Conservation (phyloP, 2,329 filamentous ascomycete genomes). For the Nigrograna mackinnonii region DNA sequence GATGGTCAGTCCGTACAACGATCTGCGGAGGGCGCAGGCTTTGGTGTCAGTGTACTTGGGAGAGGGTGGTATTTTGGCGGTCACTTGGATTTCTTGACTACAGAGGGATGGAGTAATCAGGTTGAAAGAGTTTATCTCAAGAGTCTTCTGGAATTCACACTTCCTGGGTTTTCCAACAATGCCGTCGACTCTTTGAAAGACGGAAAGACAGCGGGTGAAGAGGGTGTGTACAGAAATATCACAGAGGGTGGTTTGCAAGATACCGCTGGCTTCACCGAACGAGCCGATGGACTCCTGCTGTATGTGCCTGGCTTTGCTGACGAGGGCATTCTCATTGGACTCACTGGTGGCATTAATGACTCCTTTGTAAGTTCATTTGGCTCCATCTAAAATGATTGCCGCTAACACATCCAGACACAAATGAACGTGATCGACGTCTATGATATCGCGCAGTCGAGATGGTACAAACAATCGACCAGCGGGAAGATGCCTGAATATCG, state of each 20-base stretch:
- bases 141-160: slow-evolving; percentile 75
- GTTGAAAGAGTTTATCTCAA: slow-evolving; percentile 70
- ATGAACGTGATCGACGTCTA: slow-evolving; percentile 82
- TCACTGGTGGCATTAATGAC: slow-evolving; percentile 73
- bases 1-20: slow-evolving; percentile 64
- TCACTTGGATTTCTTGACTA: slow-evolving; percentile 68
- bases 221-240: slow-evolving; percentile 73
- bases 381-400: background rate
- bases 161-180: slow-evolving; percentile 69
- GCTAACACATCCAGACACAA: slow-evolving; percentile 48
- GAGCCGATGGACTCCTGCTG: slow-evolving; percentile 73
- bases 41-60: slow-evolving; percentile 70
- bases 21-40: slow-evolving; percentile 72
- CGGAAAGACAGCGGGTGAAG: slow-evolving; percentile 59
- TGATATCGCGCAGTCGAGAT: slow-evolving; percentile 69
- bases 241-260: slow-evolving; percentile 71
- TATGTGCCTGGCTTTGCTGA: slow-evolving; percentile 78
- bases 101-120: slow-evolving; percentile 69
- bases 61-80: slow-evolving; percentile 80
- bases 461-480: slow-evolving; percentile 74
- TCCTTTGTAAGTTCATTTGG: slow-evolving; percentile 59
- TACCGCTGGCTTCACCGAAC: slow-evolving; percentile 68
- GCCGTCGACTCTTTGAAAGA: slow-evolving; percentile 61
- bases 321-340: slow-evolving; percentile 74
- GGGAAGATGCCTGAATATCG: slow-evolving; percentile 61